Base-by-base conservation (phyloP, 345 rosid species). In the Brassica nigra region DNA sequence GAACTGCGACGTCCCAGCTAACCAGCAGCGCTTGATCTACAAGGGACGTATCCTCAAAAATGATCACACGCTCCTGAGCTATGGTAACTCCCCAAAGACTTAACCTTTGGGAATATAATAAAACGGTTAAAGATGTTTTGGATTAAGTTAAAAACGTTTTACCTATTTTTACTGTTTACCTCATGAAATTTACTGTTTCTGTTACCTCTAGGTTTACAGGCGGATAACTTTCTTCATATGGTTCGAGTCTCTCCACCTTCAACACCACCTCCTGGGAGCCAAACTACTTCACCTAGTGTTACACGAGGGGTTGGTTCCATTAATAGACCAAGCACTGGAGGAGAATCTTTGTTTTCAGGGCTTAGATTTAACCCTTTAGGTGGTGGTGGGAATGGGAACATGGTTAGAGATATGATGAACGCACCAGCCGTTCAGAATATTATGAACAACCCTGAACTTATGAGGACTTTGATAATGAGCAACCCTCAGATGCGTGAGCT, bases 401-500 rank as follows among this genome's bases (percentile, higher is more conserved):
- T 92, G 71, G 88, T 89, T 88, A 86, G 91, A 76, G 97, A 92
- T 39, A 80, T 92, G 34, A 85, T 90, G 95, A 90, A 89, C 75
- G 84, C 84, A 84, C 95, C 95, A 62, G 89, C 84, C 44, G 82
- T 89, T 74, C 97, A 87, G 86, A 87, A 81, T 76, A 79, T 90
- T 77, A 82, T 93, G 97, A 90, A 90, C 77, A 89, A 89, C 76
- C 92, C 98, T 6, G 93, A 92, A 27, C 76, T 91, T 23, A 86
- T 91, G 87, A 88, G 91, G 39, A 84, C 78, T 62, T 80, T 89
- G 86, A 87, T 91, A 34, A 87, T 84, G 89, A 91, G 84, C 83
- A 91, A 93, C 84, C 97, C 93, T 74, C 97, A 84, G 62, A 89
- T 87, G 91, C 92, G 92, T 79, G 98, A 88, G 77, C 84, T 91